Evolutionary conservation across 441 rosid species (phyloP).

Genomic region (Adansonia grandidieri): DNA sequence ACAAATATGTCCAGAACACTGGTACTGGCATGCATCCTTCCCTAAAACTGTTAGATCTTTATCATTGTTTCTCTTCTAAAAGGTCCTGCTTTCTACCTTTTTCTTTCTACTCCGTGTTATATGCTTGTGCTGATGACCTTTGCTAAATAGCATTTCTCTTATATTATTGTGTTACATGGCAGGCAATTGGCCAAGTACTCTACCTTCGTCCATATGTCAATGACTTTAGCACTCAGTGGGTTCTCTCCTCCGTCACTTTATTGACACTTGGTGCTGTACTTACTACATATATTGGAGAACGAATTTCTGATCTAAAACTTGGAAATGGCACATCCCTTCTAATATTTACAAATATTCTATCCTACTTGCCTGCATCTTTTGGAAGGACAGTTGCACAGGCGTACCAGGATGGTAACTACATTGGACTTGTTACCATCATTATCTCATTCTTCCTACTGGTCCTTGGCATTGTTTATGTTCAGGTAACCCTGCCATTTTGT

Average conservation of each 20-base stretch:
- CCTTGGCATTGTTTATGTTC: slow-evolving; percentile 93
- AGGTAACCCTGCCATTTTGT: slow-evolving; percentile 56
- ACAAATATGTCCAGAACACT: background rate
- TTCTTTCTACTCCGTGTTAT: background rate
- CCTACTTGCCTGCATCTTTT: slow-evolving; percentile 96
- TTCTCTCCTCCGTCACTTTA: slow-evolving; percentile 76
- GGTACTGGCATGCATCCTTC: background rate
- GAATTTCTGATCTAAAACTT: slow-evolving; percentile 88
- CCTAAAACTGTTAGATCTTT: background rate
- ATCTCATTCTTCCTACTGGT: slow-evolving; percentile 82
- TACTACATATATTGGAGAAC: slow-evolving; percentile 87
- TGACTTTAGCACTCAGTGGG: slow-evolving; percentile 91
- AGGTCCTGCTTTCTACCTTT: background rate
- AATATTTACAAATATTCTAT: slow-evolving; percentile 93
- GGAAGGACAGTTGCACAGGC: slow-evolving; percentile 87
- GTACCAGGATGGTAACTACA: slow-evolving; percentile 87
- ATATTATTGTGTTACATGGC: slow-evolving; percentile 34
- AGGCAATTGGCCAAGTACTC: slow-evolving; percentile 93
- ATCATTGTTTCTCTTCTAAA: slow-evolving; percentile 10
- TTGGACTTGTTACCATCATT: slow-evolving; percentile 70
- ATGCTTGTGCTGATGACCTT: background rate
- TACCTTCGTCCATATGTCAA: slow-evolving; percentile 88
- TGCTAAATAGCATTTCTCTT: slow-evolving; percentile 10
- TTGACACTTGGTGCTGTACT: slow-evolving; percentile 88
- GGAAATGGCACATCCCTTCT: slow-evolving; percentile 96